These are phyloP conservation scores for Populus pruinosa DNA, from an alignment of 345 rosid genomes.

Conservation along the genomic window DNA sequence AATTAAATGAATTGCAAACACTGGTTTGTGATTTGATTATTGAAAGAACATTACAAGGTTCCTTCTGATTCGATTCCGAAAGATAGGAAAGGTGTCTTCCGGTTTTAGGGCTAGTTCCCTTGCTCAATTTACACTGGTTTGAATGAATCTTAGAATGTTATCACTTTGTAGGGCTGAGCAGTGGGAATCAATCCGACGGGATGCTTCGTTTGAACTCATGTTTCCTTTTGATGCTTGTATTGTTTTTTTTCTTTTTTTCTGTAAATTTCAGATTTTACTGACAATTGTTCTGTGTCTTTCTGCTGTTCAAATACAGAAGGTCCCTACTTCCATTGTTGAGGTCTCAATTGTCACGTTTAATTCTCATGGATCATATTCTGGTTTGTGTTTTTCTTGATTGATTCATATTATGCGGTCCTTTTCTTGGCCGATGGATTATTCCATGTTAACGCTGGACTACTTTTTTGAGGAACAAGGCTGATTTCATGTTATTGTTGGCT, in stretches of 20 bases:
- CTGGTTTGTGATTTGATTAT: not conserved
- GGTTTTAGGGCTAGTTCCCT: not conserved
- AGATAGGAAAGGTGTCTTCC: not conserved
- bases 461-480: not conserved
- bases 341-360: conserved; percentile 71
- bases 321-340: conserved; percentile 53
- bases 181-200: not conserved
- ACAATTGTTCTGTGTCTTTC: not conserved
- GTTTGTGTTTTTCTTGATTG: conserved; percentile 11
- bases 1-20: not conserved
- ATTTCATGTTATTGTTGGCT: not conserved
- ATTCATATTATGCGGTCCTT: not conserved
- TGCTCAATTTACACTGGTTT: not conserved
- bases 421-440: not conserved
- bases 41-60: not conserved
- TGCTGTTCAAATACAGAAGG: conserved; percentile 49
- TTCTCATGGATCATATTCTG: conserved; percentile 70
- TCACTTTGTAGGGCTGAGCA: not conserved
- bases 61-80: not conserved
- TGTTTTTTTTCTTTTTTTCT: not conserved
- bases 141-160: not conserved
- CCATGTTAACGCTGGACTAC: not conserved
- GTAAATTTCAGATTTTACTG: not conserved
- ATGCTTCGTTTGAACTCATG: not conserved
- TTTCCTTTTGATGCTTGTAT: not conserved